Evolutionary conservation across 2,329 filamentous ascomycete species (phyloP), one percentile per base, ranked within the genome.

Genomic region (Aspergillus eucalypticola): DNA sequence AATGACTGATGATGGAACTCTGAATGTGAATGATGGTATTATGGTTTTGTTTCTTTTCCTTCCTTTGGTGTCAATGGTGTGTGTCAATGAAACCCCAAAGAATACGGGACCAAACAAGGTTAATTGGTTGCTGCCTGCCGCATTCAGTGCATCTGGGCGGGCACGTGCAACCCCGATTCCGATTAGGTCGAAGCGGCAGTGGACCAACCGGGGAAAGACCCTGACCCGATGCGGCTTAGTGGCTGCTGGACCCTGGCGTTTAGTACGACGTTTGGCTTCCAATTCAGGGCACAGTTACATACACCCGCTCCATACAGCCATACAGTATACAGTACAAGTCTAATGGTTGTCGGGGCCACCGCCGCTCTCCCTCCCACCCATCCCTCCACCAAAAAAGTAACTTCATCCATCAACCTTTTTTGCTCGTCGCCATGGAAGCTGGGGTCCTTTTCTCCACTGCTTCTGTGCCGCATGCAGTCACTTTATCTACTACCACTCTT

Each of bases 331-430:
- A 35, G 32, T 35, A 15, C 51, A 41, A 54, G 51, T 39, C 41
- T 13, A 19, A 29, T 62, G 59, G 65, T 67, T 61, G 65, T 64
- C 64, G 46, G 63, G 64, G 64, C 51, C 64, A 66, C 64, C 63
- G 63, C 62, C 65, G 62, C 64, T 35, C 25, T 23, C 25, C 2
- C 25, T 27, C 29, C 29, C 29, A 10, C 32, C 32, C 19, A 21
- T 21, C 32, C 32, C 32, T 35, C 61, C 46, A 50, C 46, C 17
- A 49, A 11, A 44, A 44, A 23, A 44, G 41, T 44, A 44, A 44
- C 41, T 44, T 13, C 17, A 23, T 23, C 41, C 19, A 21, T 23
- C 1, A 23, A 44, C 41, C 44, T 61, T 42, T 42, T 41, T 27
- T 41, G 32, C 32, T 35, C 32, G 32, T 35, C 32, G 32, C 32